Evolutionary conservation across 176 grass and related monocot genomes (phyloP), one percentile per base, ranked within the genome.

Genomic region (Melocanna baccifera): DNA sequence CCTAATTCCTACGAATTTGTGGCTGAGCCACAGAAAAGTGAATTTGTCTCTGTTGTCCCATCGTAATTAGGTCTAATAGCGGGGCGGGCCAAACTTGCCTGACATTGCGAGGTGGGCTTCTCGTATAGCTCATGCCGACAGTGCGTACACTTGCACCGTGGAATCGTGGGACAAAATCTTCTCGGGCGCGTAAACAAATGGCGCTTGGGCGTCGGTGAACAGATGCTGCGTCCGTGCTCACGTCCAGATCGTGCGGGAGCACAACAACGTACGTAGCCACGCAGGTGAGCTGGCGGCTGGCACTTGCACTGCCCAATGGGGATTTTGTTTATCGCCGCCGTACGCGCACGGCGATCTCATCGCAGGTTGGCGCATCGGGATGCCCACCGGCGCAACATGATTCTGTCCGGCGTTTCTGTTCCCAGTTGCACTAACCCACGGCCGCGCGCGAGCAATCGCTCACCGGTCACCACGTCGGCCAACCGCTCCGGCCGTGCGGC

Each of bases 121-220:
- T 19, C 10, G 8, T 3, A 20, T 40, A 43, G 66, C 9, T 68
- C 36, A 41, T 20, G 9, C 20, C 10, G 20, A 25, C 4, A n/a
- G 22, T 14, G 67, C 34, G 34, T 36, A 36, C 67, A 45, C 67
- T 26, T 45, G 40, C 69, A 19, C n/a, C 53, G 20, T 9, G 7
- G 39, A 3, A 29, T 25, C 69, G 52, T 14, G 29, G 10, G 84
- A 79, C 77, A 87, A 7, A 79, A 77, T 77, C 80, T 45, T 55
- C 59, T 4, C 48, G 19, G 25, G 32, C 32, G 32, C 32, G 32
- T 34, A 34, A 34, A 34, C 32, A 70, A 14, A 48, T 20, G 14
- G 19, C 69, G 58, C 69, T 56, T 67, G 85, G 10, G 4, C 32
- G 25, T 50, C 18, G 5, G 42, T 36, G 13, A 5, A 5, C 7